phyloP scores from a whole-genome alignment of 164 flowering plant species.

The Macadamia tetraphylla region DNA sequence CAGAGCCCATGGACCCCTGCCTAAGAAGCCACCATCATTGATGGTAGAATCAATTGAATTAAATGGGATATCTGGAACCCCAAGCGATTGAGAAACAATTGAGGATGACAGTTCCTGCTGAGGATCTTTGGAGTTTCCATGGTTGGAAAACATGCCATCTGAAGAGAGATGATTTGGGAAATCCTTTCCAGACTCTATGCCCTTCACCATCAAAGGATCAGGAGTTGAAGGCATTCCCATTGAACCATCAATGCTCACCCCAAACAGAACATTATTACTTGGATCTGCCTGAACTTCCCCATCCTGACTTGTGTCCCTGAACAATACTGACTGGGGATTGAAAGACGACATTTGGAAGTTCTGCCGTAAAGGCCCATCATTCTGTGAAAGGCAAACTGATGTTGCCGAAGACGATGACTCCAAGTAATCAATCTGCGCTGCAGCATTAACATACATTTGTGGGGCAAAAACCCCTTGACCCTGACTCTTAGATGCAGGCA shows the following conservation, averaged over 20 bases:
- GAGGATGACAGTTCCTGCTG: slow-evolving; percentile 84
- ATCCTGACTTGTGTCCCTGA: slow-evolving; percentile 55
- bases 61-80: slow-evolving; percentile 76
- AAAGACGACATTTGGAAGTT: slow-evolving; percentile 41
- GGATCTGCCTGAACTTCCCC: slow-evolving; percentile 56
- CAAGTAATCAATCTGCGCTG: slow-evolving; percentile 64
- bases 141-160: slow-evolving; percentile 47
- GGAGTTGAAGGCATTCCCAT: slow-evolving; percentile 47
- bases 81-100: slow-evolving; percentile 91
- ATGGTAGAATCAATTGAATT: slow-evolving; percentile 77
- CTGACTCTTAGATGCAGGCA: slow-evolving; percentile 47
- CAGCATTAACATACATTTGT: slow-evolving; percentile 42
- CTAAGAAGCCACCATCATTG: slow-evolving; percentile 57
- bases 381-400: slow-evolving; percentile 68
- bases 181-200: slow-evolving; percentile 53
- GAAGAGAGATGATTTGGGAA: slow-evolving; percentile 46
- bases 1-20: slow-evolving; percentile 58
- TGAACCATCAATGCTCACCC: slow-evolving; percentile 46
- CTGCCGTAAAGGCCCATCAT: slow-evolving; percentile 57
- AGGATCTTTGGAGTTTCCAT: slow-evolving; percentile 58
- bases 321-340: slow-evolving; percentile 48
- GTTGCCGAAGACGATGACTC: slow-evolving; percentile 92
- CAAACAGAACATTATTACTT: slow-evolving; percentile 51
- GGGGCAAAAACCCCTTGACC: slow-evolving; percentile 42
- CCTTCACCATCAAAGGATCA: slow-evolving; percentile 48